Evolutionary conservation across 176 grass and related monocot species (phyloP).

Genomic region (Oryza glumipatula): DNA sequence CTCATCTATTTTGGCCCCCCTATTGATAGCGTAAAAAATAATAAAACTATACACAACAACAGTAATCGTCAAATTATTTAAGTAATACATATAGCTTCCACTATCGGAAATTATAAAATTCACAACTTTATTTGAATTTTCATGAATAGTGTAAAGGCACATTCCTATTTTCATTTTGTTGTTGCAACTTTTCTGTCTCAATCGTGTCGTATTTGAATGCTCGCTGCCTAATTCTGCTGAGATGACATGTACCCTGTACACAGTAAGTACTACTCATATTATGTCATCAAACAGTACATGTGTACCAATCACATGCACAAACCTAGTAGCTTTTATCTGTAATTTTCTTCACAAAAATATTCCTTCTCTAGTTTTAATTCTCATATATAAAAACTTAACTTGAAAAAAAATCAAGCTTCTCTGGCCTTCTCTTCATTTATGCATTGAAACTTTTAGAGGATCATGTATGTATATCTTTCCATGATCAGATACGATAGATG

Average conservation of each 20-base stretch:
- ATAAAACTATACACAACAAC: too few species aligned
- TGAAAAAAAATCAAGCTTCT: not conserved
- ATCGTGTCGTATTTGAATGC: slow-evolving; percentile 8
- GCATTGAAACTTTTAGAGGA: not conserved
- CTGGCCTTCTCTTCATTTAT: not conserved
- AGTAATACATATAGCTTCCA: not conserved
- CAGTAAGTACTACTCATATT: slow-evolving; percentile 30
- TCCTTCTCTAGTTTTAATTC: not conserved
- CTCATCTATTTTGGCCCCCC: too few species aligned
- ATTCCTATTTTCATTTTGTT: not conserved
- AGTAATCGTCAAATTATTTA: too few species aligned
- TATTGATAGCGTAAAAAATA: too few species aligned
- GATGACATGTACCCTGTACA: slow-evolving; percentile 38
- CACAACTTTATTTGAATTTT: not conserved
- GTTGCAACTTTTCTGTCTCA: slow-evolving; percentile 22
- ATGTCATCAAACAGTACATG: slow-evolving; percentile 24
- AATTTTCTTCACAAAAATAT: not conserved
- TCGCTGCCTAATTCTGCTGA: not conserved
- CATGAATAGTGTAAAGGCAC: slow-evolving; percentile 25
- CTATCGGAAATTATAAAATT: not conserved
- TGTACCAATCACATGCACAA: slow-evolving; percentile 20
- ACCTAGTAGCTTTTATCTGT: not conserved
- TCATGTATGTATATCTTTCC: too few species aligned
- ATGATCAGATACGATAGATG: too few species aligned
- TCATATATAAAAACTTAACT: not conserved